Evolutionary conservation across 768 basidiomycete genomes (phyloP), one percentile per base, ranked within the genome.

Genomic region (Daedaleopsis sinensis): DNA sequence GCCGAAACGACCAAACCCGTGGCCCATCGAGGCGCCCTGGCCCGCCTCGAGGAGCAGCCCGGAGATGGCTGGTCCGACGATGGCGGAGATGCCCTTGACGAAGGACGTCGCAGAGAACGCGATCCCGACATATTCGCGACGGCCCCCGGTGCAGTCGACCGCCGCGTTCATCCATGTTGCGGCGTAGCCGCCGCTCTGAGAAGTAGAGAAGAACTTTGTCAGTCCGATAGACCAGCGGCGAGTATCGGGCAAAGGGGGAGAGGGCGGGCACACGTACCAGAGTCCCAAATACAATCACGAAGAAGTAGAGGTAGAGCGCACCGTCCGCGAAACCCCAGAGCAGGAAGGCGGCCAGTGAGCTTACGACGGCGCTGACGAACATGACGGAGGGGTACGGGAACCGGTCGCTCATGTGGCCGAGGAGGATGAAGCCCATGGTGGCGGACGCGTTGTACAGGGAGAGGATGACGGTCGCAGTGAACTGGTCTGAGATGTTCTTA

Each of bases 251-350:
- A 39, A 4, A n/a, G n/a, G n/a, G n/a, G n/a, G n/a, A n/a, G 5
- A n/a, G 1, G 19, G 9, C 1, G 12, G n/a, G 3, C 4, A 35
- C 10, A 52, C 69, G 27, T 19, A 68, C 62, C 42, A 66, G 52
- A 21, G 53, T 57, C 16, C 67, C 69, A 27, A 67, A 68, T 13
- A 68, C 44, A n/a, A 67, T 42, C 1, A 61, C 64, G 36, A 68
- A 67, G 57, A 62, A 62, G 58, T 63, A 66, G 7, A 70, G 61
- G 38, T 55, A 56, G 23, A 57, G 52, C 5, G 65, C 57, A 0
- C 58, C 57, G 54, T 67, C 50, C 6, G 68, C 64, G 36, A 66
- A 66, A 19, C 64, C 67, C 64, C 64, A 70, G 6, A 68, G 59
- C 13, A 65, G 55, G 58, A 67, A 65, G 0, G 64, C 64, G 8